Conservation (phyloP, 805 yeast species). For the Zygoascus bituminiphila region DNA sequence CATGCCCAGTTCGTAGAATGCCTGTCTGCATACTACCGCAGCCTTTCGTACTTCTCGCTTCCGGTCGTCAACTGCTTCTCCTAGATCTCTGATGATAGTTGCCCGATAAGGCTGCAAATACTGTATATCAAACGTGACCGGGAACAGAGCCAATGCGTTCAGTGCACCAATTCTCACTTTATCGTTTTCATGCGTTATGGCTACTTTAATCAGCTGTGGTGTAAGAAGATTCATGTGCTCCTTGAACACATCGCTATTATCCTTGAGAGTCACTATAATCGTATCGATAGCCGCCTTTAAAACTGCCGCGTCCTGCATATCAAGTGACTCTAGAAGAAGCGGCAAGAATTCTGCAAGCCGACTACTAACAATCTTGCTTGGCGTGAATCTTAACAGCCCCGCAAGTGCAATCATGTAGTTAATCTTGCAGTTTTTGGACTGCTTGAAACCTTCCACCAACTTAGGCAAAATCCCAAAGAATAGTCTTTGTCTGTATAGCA, state of each 20-base stretch:
- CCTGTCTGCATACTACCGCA: conserved; percentile 75
- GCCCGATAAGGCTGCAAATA: conserved; percentile 45
- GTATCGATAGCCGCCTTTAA: conserved; percentile 56
- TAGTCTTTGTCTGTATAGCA: conserved; percentile 73
- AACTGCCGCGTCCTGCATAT: conserved; percentile 40
- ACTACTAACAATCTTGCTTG: conserved; percentile 53
- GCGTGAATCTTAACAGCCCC: conserved; percentile 54
- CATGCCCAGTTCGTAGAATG: conserved; percentile 45
- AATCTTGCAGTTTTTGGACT: conserved; percentile 30
- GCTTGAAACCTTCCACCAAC: conserved; percentile 42
- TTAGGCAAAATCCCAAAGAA: conserved; percentile 53
- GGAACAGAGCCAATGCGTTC: conserved; percentile 46
- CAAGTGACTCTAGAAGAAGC: conserved; percentile 56
- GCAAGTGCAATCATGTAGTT: conserved; percentile 61
- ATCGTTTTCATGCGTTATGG: conserved; percentile 6
- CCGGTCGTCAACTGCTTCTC: conserved; percentile 57
- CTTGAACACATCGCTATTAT: conserved; percentile 44
- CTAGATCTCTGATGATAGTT: conserved; percentile 41
- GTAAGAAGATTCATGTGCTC: conserved; percentile 50
- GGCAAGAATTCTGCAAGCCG: conserved; percentile 63
- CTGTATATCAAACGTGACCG: conserved; percentile 32
- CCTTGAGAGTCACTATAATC: conserved; percentile 46
- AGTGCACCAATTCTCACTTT: conserved; percentile 49
- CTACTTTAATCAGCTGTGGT: conserved; percentile 40
- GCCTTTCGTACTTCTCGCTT: conserved; percentile 66